Percentiles rank a stretch among this genome's conserved stretches.
Evolutionary conservation across 228 moss, liverwort and hornwort genomes (phyloP).

Genomic region (Sphagnum magellanicum): DNA sequence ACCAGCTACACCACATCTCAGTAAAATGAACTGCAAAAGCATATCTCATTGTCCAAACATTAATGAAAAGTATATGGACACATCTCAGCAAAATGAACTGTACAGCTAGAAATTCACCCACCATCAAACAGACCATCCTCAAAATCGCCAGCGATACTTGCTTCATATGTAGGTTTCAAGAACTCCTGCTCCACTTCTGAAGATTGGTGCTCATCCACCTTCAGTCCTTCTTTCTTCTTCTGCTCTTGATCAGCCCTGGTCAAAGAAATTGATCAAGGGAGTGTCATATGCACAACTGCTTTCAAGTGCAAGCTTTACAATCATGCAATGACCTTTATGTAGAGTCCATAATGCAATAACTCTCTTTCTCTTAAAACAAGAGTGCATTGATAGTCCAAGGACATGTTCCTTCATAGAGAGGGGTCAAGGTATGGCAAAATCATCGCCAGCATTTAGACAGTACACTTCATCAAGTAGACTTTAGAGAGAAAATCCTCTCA

Average conservation of each 20-base stretch:
- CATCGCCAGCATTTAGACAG: no score
- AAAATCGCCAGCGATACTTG: slow-evolving; percentile 67
- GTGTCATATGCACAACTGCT: no score
- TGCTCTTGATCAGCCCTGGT: slow-evolving; percentile 53
- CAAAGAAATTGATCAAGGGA: not conserved
- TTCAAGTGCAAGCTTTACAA: no score
- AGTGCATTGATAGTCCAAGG: no score
- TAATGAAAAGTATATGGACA: not conserved
- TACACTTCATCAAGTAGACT: not conserved
- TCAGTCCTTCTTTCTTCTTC: slow-evolving; percentile 73
- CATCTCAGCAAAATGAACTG: not conserved
- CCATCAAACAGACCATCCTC: slow-evolving; percentile 98
- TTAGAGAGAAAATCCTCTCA: not conserved
- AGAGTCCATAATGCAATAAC: no score
- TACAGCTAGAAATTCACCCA: slow-evolving; percentile 6
- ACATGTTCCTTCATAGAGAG: no score
- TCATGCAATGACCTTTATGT: no score
- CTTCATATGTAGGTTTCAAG: slow-evolving; percentile 62
- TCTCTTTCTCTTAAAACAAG: no score
- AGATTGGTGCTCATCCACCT: slow-evolving; percentile 38
- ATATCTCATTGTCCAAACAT: not conserved
- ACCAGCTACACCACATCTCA: not conserved
- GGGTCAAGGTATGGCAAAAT: no score
- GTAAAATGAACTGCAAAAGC: not conserved
- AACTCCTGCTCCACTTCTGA: slow-evolving; percentile 61